Evolutionary conservation across 441 rosid species (phyloP).

Genomic region (Pelargonium fulgidum): DNA sequence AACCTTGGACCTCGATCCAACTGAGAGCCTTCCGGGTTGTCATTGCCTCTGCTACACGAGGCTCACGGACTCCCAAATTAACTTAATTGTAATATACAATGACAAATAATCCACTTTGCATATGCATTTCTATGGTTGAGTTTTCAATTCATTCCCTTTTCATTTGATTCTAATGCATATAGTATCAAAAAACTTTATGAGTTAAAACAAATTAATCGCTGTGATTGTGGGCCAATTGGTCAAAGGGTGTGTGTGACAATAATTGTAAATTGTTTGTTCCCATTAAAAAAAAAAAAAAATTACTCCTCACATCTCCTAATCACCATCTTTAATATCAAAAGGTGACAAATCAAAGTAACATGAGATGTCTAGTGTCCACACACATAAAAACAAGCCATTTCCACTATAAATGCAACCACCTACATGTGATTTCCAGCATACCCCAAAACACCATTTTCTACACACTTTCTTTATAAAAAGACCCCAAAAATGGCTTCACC

Average conservation of each 20-base stretch:
- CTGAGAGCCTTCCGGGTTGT: too few relatives aligned
- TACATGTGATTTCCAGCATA: constrained; percentile 32
- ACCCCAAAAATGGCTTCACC: constrained; percentile 20
- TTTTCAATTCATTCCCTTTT: background rate
- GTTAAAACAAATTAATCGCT: background rate
- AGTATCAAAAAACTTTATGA: background rate
- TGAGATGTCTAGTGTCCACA: constrained; percentile 41
- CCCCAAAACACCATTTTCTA: constrained; percentile 7
- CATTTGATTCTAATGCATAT: background rate
- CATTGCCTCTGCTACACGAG: too few relatives aligned
- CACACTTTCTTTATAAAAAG: background rate
- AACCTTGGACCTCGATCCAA: too few relatives aligned
- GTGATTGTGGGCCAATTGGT: constrained; percentile 8
- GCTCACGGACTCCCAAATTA: too few relatives aligned
- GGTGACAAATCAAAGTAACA: constrained; percentile 52
- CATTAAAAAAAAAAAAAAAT: background rate
- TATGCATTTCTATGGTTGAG: too few relatives aligned
- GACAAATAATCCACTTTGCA: too few relatives aligned
- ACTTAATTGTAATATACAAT: too few relatives aligned
- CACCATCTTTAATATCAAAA: constrained; percentile 18
- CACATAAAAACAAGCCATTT: constrained; percentile 25
- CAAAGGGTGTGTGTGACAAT: constrained; percentile 2
- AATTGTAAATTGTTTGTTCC: background rate
- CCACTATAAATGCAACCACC: constrained; percentile 34
- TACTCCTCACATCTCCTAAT: constrained; percentile 7